These are phyloP conservation scores for Colletotrichum sp. DNA, from an alignment of 2,329 filamentous ascomycete genomes.

Conservation along the genomic window DNA sequence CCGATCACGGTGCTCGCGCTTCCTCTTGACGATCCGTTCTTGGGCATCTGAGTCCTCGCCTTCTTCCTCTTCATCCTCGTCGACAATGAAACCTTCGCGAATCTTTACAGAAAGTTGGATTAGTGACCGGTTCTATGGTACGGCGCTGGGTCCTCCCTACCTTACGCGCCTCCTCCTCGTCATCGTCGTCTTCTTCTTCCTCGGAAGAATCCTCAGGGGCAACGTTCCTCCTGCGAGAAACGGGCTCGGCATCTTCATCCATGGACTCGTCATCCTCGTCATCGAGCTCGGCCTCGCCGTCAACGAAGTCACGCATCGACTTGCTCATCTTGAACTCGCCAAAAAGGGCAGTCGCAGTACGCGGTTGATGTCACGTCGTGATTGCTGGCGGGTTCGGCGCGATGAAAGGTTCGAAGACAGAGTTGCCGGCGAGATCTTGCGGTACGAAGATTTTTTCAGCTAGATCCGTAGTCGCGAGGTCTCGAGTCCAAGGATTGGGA, in stretches of 20 bases:
- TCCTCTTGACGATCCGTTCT: slow-evolving; percentile 69
- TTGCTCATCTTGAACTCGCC: slow-evolving; percentile 55
- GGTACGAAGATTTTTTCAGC: background rate
- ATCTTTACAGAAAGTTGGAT: slow-evolving; percentile 57
- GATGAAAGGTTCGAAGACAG: background rate
- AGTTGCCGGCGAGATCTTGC: background rate
- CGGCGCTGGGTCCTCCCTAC: slow-evolving; percentile 49
- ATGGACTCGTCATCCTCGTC: slow-evolving; percentile 85
- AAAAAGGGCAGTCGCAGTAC: background rate
- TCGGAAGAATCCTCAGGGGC: slow-evolving; percentile 84
- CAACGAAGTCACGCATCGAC: slow-evolving; percentile 77
- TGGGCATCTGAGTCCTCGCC: slow-evolving; percentile 63
- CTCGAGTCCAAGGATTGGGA: background rate
- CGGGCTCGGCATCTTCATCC: slow-evolving; percentile 73
- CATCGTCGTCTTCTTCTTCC: slow-evolving; percentile 91
- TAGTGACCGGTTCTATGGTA: slow-evolving; percentile 21
- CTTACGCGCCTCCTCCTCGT: slow-evolving; percentile 81
- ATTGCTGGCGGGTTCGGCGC: background rate
- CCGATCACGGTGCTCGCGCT: slow-evolving; percentile 77
- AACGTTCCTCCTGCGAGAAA: slow-evolving; percentile 38
- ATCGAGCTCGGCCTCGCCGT: slow-evolving; percentile 85
- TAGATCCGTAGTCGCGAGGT: background rate
- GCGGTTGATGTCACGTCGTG: background rate
- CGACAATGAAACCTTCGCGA: slow-evolving; percentile 94
- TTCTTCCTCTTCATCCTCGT: slow-evolving; percentile 82